Evolutionary conservation across 2,329 filamentous ascomycete genomes (phyloP), one percentile per base, ranked within the genome.

Genomic region (Xylaria digitata): DNA sequence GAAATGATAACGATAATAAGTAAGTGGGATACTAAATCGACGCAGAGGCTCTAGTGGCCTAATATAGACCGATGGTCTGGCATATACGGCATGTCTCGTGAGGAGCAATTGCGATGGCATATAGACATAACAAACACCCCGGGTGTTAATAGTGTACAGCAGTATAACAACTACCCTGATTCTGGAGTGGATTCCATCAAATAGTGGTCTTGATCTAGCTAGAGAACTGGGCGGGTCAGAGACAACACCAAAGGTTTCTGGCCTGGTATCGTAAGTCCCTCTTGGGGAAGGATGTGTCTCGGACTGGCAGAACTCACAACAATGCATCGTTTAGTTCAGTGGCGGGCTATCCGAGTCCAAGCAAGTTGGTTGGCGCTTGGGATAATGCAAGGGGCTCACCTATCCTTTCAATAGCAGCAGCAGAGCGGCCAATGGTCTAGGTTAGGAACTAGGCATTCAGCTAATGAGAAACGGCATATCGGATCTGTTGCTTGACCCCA

Each of bases 1-100:
- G 59, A 57, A 63, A 61, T 60, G 63, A 72, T 65, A 61, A 60
- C 59, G 53, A 67, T 68, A 70, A 66, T 34, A 58, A 68, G 53
- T 32, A 60, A 65, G 61, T 70, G 65, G 64, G 23, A 15, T 70
- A 26, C 21, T 9, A 65, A 53, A 58, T 61, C 37, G 57, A 70
- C 52, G 45, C 49, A 66, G 40, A 67, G 55, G 70, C 60, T 66
- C 66, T 58, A 57, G 64, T 70, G 66, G 71, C 48, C 67, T 74
- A 75, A 74, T 75, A 75, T 74, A 75, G 68, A 70, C 70, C 71
- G 74, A 74, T 71, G 69, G 63, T 49, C 69, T 68, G 67, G 68
- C 64, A 65, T 66, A 69, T 63, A 72, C 70, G 71, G 65, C 64
- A 67, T 68, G 66, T 70, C 68, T 71, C 70, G 67, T 69, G 67